These are phyloP conservation scores for Parachaetomium inaequale DNA, from an alignment of 495 filamentous ascomycete species.

Conservation along the genomic window DNA sequence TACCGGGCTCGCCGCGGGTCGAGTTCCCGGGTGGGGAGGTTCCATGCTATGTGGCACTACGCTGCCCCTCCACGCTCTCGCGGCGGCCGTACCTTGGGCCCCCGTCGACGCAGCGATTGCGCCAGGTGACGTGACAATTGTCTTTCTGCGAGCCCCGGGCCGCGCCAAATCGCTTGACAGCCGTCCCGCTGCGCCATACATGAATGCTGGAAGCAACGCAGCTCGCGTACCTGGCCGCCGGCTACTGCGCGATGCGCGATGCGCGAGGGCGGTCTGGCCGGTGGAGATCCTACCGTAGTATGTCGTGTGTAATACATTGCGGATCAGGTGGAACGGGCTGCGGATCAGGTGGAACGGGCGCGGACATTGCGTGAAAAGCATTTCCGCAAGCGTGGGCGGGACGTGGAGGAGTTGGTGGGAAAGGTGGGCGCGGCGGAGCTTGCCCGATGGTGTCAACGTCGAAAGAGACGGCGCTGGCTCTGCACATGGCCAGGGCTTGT, in stretches of 20 bases:
- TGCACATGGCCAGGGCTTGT: background rate
- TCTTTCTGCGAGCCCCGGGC: constrained; percentile 13
- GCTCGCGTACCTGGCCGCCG: background rate
- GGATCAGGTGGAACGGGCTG: constrained; percentile 18
- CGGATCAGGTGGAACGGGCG: constrained; percentile 19
- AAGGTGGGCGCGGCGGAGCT: constrained; percentile 12
- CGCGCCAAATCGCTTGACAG: constrained; percentile 7
- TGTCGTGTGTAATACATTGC: constrained; percentile 24
- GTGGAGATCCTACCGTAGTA: constrained; percentile 13
- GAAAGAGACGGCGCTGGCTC: constrained; percentile 6
- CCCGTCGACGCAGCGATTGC: constrained; percentile 20
- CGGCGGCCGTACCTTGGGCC: constrained; percentile 10
- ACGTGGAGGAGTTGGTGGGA: constrained; percentile 28
- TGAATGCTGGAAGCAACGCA: background rate
- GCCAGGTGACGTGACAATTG: constrained; percentile 28
- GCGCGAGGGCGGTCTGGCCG: constrained; percentile 8
- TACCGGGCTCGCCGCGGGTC: constrained; percentile 16
- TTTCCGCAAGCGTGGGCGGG: constrained; percentile 30
- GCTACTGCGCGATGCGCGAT: background rate
- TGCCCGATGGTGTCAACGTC: constrained; percentile 7
- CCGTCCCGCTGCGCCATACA: background rate
- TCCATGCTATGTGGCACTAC: constrained; percentile 27
- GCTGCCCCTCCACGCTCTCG: constrained; percentile 19
- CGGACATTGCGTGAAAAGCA: constrained; percentile 17
- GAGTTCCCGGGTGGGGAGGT: constrained; percentile 22